Conservation (phyloP, 305 asterid genomes). For the Nicotiana rustica region DNA sequence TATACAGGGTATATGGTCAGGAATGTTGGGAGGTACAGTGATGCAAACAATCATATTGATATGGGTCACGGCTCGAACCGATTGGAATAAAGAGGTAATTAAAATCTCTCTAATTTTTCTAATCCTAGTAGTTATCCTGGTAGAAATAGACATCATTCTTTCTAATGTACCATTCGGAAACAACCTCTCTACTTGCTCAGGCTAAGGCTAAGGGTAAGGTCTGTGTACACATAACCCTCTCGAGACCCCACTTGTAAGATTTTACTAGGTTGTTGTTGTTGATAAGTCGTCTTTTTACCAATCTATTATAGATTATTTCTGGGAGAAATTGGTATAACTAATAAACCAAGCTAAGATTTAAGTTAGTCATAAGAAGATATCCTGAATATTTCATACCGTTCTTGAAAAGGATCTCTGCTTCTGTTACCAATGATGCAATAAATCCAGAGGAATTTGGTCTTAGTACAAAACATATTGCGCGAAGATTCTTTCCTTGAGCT, state of each 20-base stretch:
- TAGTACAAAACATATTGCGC: background rate
- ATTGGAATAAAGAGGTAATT: slow-evolving; percentile 74
- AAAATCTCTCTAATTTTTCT: background rate
- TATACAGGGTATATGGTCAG: slow-evolving; percentile 72
- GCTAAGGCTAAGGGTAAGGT: too few relatives aligned
- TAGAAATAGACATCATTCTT: background rate
- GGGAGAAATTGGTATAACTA: background rate
- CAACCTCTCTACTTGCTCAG: background rate
- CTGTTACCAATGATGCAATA: background rate
- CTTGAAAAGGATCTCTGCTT: background rate
- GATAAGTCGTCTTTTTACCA: background rate
- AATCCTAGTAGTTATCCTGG: background rate
- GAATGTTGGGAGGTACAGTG: slow-evolving; percentile 71
- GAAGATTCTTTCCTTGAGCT: background rate
- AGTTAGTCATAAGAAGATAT: background rate
- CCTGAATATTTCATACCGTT: too few relatives aligned
- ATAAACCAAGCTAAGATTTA: background rate
- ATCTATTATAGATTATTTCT: background rate
- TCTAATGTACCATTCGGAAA: background rate
- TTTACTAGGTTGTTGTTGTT: too few relatives aligned
- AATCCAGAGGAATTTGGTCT: background rate
- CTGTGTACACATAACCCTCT: too few relatives aligned
- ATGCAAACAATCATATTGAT: slow-evolving; percentile 68
- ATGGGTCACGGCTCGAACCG: slow-evolving; percentile 67
- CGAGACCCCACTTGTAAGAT: too few relatives aligned